Evolutionary conservation across 2,329 filamentous ascomycete species (phyloP).

Genomic region (Aspergillus glaucus): DNA sequence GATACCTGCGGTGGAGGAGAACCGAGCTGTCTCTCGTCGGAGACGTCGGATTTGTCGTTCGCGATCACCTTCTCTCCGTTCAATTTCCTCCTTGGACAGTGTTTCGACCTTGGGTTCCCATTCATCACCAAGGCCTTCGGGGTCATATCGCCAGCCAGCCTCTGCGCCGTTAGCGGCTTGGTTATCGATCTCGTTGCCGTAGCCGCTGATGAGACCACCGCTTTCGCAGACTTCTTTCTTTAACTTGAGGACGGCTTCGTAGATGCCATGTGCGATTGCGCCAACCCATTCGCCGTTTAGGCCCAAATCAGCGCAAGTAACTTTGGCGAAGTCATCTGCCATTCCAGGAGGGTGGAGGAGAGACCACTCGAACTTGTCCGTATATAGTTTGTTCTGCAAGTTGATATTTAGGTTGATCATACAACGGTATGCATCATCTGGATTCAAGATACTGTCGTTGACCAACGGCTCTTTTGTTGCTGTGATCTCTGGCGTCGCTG

Average conservation of each 20-base stretch:
- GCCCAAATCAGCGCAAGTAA: constrained; percentile 87
- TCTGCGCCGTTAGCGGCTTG: constrained; percentile 76
- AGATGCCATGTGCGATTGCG: constrained; percentile 91
- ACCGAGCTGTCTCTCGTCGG: constrained; percentile 83
- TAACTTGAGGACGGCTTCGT: constrained; percentile 82
- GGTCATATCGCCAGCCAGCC: constrained; percentile 92
- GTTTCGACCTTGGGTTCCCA: constrained; percentile 79
- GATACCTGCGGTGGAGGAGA: constrained; percentile 80
- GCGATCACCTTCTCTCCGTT: constrained; percentile 89
- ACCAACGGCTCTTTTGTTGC: constrained; percentile 37
- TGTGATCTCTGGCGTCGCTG: constrained; percentile 52
- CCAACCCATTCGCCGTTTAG: constrained; percentile 89
- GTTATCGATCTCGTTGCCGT: constrained; percentile 71
- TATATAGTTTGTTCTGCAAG: constrained; percentile 83
- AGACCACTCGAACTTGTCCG: constrained; percentile 97
- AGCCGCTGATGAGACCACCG: constrained; percentile 72
- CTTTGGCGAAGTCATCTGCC: constrained; percentile 84
- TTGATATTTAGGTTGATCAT: constrained; percentile 89
- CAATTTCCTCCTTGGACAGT: constrained; percentile 91
- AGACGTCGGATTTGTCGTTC: constrained; percentile 84
- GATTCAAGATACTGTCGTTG: constrained; percentile 71
- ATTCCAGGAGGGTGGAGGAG: constrained; percentile 85
- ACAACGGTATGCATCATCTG: constrained; percentile 90
- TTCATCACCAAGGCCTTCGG: constrained; percentile 75
- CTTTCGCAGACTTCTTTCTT: constrained; percentile 97